Evolutionary conservation across 1,139 yeast genomes (phyloP).

Genomic region (Debaryomyces subglobosus): DNA sequence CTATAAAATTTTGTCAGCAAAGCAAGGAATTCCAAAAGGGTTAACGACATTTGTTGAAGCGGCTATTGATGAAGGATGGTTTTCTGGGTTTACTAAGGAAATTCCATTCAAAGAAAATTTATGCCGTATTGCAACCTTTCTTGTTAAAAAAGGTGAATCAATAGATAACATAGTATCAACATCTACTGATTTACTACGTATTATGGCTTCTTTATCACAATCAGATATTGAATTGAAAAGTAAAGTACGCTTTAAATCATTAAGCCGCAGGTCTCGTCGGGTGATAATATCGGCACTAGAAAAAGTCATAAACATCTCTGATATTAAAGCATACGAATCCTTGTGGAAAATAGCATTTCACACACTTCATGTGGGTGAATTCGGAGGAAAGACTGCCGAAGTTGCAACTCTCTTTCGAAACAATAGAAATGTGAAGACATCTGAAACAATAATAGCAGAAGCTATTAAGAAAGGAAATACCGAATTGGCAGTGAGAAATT

Average conservation of each 20-base stretch:
- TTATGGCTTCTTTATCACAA: slow-evolving; percentile 14
- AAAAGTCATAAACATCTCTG: slow-evolving; percentile 14
- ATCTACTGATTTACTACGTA: slow-evolving; percentile 15
- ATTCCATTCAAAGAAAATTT: slow-evolving; percentile 16
- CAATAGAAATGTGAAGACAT: slow-evolving; percentile 13
- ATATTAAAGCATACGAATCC: slow-evolving; percentile 13
- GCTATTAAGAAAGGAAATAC: slow-evolving; percentile 12
- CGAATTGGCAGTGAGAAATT: slow-evolving; percentile 6
- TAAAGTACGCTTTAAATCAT: slow-evolving; percentile 10
- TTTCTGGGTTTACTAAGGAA: slow-evolving; percentile 3
- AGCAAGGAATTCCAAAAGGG: slow-evolving; percentile 10
- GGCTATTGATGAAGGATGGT: slow-evolving; percentile 12
- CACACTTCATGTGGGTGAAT: slow-evolving; percentile 17
- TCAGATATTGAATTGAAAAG: slow-evolving; percentile 5
- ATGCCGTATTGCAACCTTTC: slow-evolving; percentile 11
- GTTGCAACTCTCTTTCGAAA: slow-evolving; percentile 14
- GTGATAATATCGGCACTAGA: slow-evolving; percentile 10
- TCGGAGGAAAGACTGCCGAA: slow-evolving; percentile 5
- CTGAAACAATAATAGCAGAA: slow-evolving; percentile 11
- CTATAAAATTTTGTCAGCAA: slow-evolving; percentile 11
- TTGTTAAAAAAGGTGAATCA: slow-evolving; percentile 8
- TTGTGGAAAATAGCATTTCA: slow-evolving; percentile 17
- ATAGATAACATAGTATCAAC: slow-evolving; percentile 11
- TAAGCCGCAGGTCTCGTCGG: slow-evolving; percentile 12
- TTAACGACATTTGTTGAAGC: not conserved